Conservation (phyloP, 169 alveolate species). For the Cyclospora cayetanensis region DNA sequence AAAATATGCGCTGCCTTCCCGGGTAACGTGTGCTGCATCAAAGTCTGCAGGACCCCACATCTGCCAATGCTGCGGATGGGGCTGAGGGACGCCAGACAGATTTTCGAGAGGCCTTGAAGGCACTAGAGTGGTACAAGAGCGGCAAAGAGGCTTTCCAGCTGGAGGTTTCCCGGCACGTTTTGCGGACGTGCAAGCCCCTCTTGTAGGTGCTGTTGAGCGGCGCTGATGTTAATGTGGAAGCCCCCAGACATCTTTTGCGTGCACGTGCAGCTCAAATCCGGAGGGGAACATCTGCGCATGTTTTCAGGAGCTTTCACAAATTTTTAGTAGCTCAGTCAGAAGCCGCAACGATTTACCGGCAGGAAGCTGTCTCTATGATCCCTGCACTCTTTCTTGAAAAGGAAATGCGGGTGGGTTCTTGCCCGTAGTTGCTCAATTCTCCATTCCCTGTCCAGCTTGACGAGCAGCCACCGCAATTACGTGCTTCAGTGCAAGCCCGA, state of each 20-base stretch:
- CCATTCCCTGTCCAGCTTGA: no score
- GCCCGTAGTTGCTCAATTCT: no score
- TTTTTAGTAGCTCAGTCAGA: constrained; percentile 68
- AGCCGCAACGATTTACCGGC: constrained; percentile 85
- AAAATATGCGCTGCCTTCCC: neutral
- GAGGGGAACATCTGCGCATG: neutral
- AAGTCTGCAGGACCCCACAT: neutral
- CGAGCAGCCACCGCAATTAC: no score
- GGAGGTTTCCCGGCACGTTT: constrained; percentile 48
- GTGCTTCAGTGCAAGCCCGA: no score
- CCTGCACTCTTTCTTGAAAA: constrained; percentile 85
- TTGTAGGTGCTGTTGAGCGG: constrained; percentile 11
- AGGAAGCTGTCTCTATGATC: constrained; percentile 91
- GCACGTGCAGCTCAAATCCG: constrained; percentile 33
- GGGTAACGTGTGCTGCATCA: neutral
- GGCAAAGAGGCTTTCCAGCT: constrained; percentile 55
- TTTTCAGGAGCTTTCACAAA: constrained; percentile 44
- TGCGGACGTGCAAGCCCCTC: constrained; percentile 48
- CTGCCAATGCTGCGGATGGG: neutral
- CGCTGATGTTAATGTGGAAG: neutral
- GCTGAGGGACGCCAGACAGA: constrained; percentile 66
- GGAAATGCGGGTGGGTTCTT: neutral
- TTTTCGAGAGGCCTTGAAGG: constrained; percentile 5
- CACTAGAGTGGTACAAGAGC: constrained; percentile 26
- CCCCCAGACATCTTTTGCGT: constrained; percentile 76